Conservation (phyloP, 768 basidiomycete genomes). For the Serpula lacrymans region DNA sequence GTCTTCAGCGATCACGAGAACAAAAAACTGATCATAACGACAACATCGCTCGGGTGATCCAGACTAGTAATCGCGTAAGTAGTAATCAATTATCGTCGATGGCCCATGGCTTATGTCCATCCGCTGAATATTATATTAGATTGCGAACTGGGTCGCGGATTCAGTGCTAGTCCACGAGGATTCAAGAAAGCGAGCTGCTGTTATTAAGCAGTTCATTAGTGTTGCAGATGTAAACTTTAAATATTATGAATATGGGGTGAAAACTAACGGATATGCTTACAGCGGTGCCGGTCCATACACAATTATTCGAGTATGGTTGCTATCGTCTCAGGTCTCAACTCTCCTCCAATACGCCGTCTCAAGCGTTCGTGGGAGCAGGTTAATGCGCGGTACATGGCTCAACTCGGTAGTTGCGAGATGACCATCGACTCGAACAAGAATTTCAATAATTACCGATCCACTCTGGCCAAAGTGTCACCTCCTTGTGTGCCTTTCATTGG, state of each 20-base stretch:
- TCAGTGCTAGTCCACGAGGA: conserved; percentile 79
- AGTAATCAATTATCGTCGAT: neutral
- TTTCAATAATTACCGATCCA: conserved; percentile 86
- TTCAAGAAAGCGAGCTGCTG: conserved; percentile 71
- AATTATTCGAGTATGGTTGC: conserved; percentile 99
- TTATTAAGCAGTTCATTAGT: conserved; percentile 88
- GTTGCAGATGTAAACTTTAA: conserved; percentile 77
- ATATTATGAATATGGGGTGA: neutral
- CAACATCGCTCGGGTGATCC: conserved; percentile 85
- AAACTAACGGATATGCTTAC: conserved; percentile 10
- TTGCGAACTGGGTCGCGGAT: conserved; percentile 92
- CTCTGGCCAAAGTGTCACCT: conserved; percentile 78
- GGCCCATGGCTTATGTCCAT: too few relatives aligned
- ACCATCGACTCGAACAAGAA: conserved; percentile 93
- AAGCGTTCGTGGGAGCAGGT: conserved; percentile 95
- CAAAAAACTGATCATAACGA: conserved; percentile 70
- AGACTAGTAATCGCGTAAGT: conserved; percentile 80
- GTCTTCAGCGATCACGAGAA: conserved; percentile 79
- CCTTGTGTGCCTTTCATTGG: conserved; percentile 98
- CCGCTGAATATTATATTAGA: conserved; percentile 47
- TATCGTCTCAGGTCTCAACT: conserved; percentile 90
- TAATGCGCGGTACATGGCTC: conserved; percentile 65
- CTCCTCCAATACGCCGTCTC: conserved; percentile 87
- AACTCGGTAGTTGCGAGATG: conserved; percentile 78
- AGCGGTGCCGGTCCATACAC: conserved; percentile 87